Evolutionary conservation across 768 basidiomycete genomes (phyloP).

Genomic region (Rhizopogon sp.): DNA sequence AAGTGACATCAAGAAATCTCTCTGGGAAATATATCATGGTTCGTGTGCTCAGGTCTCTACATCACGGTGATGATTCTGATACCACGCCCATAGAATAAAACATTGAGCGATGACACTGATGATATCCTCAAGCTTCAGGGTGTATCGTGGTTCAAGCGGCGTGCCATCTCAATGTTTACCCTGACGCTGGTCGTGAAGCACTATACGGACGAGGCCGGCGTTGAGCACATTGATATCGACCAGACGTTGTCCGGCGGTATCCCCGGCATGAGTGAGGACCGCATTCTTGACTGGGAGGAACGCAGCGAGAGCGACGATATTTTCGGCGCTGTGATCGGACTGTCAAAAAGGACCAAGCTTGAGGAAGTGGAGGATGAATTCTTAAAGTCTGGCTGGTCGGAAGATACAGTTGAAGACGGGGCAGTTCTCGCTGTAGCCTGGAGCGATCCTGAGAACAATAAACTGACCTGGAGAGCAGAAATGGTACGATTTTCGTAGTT

Average conservation of each 20-base stretch:
- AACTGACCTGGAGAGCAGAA: slow-evolving; percentile 53
- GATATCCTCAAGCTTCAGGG: slow-evolving; percentile 67
- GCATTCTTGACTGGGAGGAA: slow-evolving; percentile 53
- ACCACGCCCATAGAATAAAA: slow-evolving; percentile 49
- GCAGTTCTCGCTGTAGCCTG: slow-evolving; percentile 35
- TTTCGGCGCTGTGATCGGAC: slow-evolving; percentile 56
- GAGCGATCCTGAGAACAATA: slow-evolving; percentile 63
- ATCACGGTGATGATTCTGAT: not conserved
- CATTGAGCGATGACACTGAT: slow-evolving; percentile 57
- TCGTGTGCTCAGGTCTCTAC: slow-evolving; percentile 3
- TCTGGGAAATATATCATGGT: slow-evolving; percentile 64
- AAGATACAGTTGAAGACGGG: slow-evolving; percentile 31
- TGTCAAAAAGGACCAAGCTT: slow-evolving; percentile 44
- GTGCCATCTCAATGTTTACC: slow-evolving; percentile 50
- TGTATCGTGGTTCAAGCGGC: slow-evolving; percentile 66
- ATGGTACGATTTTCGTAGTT: slow-evolving; percentile 40
- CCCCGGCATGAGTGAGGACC: slow-evolving; percentile 48
- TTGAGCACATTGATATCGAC: slow-evolving; percentile 65
- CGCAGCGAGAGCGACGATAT: slow-evolving; percentile 50
- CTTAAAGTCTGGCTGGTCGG: slow-evolving; percentile 39
- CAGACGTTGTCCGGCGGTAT: slow-evolving; percentile 64
- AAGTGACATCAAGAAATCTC: slow-evolving; percentile 55
- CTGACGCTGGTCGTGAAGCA: slow-evolving; percentile 63
- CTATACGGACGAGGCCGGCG: slow-evolving; percentile 49
- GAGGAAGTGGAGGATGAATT: slow-evolving; percentile 41